Base-by-base conservation (phyloP, 495 filamentous ascomycete species). In the Collariella sp. region DNA sequence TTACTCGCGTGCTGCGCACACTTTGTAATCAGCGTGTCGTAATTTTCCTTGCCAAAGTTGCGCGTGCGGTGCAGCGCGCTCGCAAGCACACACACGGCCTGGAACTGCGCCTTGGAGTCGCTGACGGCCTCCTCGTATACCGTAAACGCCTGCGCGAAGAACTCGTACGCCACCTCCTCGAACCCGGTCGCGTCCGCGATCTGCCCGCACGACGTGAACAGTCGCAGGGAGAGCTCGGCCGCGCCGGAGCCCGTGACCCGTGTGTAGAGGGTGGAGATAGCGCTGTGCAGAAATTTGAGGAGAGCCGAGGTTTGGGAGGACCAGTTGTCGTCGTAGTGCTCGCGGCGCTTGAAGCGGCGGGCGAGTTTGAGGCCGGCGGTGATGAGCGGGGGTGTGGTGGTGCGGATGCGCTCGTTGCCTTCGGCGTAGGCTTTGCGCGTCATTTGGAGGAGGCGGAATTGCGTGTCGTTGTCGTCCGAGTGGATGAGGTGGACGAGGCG, bases 1-100 rank as follows among this genome's bases (percentile, higher is more conserved):
- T 97, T 97, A 71, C 91, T 96, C 16, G 91, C 94, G 66, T 98
- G 94, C 47, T 96, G 78, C 7, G 93, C 94, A 56, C 87, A 90
- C 73, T 98, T 98, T 15, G 93, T 98, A 61, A 98, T 98, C 22
- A 98, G 76, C 5, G 93, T 97, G 68, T 98, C 93, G 65, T 97
- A 98, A 61, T 97, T 97, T 74, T 98, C 93, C 65, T 88, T 90
- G 19, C 84, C 81, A 68, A 98, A 97, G 52, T 88, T 83, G 50
- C 91, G 77, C 2, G 88, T 88, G 33, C 84, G 82, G 62, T 96
- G 89, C 41, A 98, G 70, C 15, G 88, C 91, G 54, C 86, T 88
- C 2, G 93, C 87, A 56, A 98, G 93, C 34, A 96, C 82, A 60
- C 91, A 96, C 5, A 98, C 93, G 11, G 94, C 91, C 70, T 98